Evolutionary conservation across 2,329 filamentous ascomycete species (phyloP), one percentile per base, ranked within the genome.

Genomic region (Rhynchosporium graminicola): DNA sequence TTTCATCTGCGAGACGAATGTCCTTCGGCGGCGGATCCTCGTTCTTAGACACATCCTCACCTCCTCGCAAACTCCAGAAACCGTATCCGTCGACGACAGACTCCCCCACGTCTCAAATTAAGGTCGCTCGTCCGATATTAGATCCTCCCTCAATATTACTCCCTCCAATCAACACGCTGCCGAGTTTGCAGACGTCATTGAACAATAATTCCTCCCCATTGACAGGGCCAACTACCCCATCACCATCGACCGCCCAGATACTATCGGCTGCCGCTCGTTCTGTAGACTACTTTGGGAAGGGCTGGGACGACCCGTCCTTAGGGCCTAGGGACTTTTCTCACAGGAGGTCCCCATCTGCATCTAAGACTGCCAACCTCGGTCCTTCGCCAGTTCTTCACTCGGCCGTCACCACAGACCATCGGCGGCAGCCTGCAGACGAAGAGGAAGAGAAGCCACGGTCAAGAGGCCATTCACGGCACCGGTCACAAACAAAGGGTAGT

Each of bases 401-500:
- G 31, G 63, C 52, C 4, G 54, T 46, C 26, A 50, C 59, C 9
- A 54, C 56, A 5, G 61, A 65, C 33, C 43, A 43, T 51, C 46
- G 57, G 47, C 57, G 57, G 5, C 57, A 46, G 57, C 59, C 51
- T 26, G 56, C 59, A 42, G 43, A 61, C 38, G 60, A 60, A 10
- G 57, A 67, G 50, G 65, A 64, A 33, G 64, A 65, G 31, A 60
- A 59, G 31, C 60, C 63, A 12, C 55, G 64, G 33, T 65, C 62
- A 15, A 68, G 66, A 59, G 72, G 72, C 9, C 80, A 83, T 71
- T 77, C 79, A 15, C 76, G 80, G 65, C 78, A 77, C 68, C 78
- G 80, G 15, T 80, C 81, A 12, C 76, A 77, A 45, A 73, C 76
- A n/a, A 82, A 79, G 64, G 76, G 77, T 42, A 81, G 79, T 69